These are phyloP conservation scores for Fusarium brevicatenulatum DNA, from an alignment of 2,329 filamentous ascomycete genomes.

Conservation along the genomic window DNA sequence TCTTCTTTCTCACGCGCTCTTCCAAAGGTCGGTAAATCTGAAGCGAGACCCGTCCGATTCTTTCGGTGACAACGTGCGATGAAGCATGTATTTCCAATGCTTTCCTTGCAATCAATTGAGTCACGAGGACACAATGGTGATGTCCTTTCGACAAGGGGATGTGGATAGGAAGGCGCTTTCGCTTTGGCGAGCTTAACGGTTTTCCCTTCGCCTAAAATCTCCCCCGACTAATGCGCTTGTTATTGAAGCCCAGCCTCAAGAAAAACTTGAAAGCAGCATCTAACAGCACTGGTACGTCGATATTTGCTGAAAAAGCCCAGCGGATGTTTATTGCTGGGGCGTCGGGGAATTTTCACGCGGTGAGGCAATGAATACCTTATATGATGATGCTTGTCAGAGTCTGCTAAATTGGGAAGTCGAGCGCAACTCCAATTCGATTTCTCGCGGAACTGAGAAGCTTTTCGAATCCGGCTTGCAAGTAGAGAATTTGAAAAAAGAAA, in stretches of 20 bases:
- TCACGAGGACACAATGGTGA: not conserved
- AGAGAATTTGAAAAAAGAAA: constrained; percentile 4
- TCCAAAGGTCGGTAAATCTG: not conserved
- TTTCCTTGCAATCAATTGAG: constrained; percentile 9
- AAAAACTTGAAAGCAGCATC: not conserved
- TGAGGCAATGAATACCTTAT: not conserved
- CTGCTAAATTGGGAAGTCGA: constrained; percentile 2
- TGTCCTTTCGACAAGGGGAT: not conserved
- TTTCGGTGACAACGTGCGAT: not conserved
- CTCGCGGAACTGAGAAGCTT: not conserved
- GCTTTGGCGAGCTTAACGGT: not conserved
- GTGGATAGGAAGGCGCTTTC: constrained; percentile 5
- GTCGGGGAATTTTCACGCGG: not conserved
- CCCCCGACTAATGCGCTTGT: not conserved
- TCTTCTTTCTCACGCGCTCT: constrained; percentile 7
- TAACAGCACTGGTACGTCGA: not conserved
- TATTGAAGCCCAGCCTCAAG: not conserved
- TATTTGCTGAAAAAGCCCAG: not conserved
- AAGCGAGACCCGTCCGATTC: not conserved
- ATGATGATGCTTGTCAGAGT: constrained; percentile 16
- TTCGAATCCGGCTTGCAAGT: not conserved
- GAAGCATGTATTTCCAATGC: not conserved
- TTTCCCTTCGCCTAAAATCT: not conserved
- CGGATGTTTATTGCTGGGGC: not conserved
- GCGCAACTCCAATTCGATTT: not conserved